Base-by-base conservation (phyloP, 2,329 filamentous ascomycete genomes). In the Hymenoscyphus occultus region DNA sequence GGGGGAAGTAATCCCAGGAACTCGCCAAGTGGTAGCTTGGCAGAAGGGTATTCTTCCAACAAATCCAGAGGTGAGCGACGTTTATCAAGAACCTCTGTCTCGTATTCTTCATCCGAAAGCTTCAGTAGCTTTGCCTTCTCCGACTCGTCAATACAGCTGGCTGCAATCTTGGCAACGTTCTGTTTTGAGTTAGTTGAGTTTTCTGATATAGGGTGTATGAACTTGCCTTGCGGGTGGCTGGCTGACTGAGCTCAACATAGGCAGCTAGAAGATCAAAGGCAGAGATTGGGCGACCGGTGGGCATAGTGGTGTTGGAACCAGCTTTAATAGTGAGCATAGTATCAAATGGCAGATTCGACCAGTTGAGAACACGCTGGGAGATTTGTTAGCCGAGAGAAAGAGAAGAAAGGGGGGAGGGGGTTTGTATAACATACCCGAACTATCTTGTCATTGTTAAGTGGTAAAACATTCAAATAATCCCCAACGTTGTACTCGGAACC, bases 1-100 rank as follows among this genome's bases (percentile, higher is more conserved):
- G 90, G 88, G 1, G 90, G 89, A 0, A 93, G 83, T 81, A 92
- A 88, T 40, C 82, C 81, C 7, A 95, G 80, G 78, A 90, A 94
- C 19, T 84, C 78, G 3, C 83, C 83, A 42, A 95, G 82, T 0
- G 90, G 82, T 0, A 94, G 76, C 2, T 83, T 77, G 39, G 90
- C 80, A 0, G 80, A 77, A 0, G 84, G 80, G 73, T 87, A 89
- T 12, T 82, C 80, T 72, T 91, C 87, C 0, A 94, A 81, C 1
- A 94, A 80, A 67, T 93, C 89, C 6, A 94, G 80, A 0, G 90
- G 78, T 0, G 87, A 89, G 22, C 87, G 78, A 10, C 84, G 83
- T 71, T 88, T 89, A 3, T 63, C 62, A 5, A 70, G 66, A 19
- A 76, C 65, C 45, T 76, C 71, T 19, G 71, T 70, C 13, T 77